Evolutionary conservation across 208 protist species (phyloP).

Genomic region (Leishmania arabica): DNA sequence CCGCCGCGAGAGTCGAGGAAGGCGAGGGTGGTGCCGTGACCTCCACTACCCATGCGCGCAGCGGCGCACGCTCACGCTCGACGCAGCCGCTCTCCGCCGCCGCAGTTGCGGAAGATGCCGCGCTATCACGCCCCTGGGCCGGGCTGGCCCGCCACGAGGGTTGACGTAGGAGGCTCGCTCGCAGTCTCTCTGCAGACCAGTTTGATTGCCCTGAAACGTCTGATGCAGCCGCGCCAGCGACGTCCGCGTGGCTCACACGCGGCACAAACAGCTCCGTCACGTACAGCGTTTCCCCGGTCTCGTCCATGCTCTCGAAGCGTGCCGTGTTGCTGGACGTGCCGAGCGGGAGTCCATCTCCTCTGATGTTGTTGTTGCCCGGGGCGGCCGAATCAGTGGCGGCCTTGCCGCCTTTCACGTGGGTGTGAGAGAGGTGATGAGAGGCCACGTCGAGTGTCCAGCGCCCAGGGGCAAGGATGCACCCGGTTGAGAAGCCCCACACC

Average conservation of each 20-base stretch:
- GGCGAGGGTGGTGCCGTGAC: slow-evolving; percentile 1
- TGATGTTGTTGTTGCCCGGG: not conserved
- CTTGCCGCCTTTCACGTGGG: not conserved
- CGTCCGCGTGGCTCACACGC: not conserved
- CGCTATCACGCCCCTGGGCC: not conserved
- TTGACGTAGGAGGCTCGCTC: not conserved
- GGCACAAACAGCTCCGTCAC: slow-evolving; percentile 66
- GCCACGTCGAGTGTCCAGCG: slow-evolving; percentile 62
- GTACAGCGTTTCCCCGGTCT: slow-evolving; percentile 36
- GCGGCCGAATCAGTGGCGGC: not conserved
- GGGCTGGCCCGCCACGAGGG: not conserved
- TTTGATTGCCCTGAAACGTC: not conserved
- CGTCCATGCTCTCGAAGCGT: slow-evolving; percentile 46
- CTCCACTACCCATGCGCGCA: slow-evolving; percentile 29
- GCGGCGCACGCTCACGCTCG: slow-evolving; percentile 5
- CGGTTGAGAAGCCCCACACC: slow-evolving; percentile 51
- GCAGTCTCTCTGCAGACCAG: slow-evolving; percentile 6
- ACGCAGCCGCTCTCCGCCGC: not conserved
- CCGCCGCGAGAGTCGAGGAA: not conserved
- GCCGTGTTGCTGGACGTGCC: slow-evolving; percentile 46
- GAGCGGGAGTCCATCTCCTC: slow-evolving; percentile 6
- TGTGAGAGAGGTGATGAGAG: slow-evolving; percentile 41
- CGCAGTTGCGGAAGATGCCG: not conserved
- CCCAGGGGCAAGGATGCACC: slow-evolving; percentile 49
- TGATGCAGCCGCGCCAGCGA: not conserved